These are phyloP conservation scores for Globisporangium nunn DNA, from an alignment of 352 stramenopile genomes.

Conservation along the genomic window DNA sequence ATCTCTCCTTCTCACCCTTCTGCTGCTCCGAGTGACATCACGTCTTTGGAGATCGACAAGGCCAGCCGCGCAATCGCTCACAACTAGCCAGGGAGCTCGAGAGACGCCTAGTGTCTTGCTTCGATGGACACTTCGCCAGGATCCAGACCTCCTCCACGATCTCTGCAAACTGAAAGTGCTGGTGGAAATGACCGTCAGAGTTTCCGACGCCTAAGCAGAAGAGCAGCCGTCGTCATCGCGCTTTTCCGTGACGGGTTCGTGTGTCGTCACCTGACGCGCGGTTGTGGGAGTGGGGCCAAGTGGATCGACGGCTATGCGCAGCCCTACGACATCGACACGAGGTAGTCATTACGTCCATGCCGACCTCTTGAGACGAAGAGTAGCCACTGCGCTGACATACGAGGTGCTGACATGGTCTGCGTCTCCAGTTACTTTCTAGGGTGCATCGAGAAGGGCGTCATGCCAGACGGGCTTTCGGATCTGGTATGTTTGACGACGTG, in stretches of 20 bases:
- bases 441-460: slow-evolving; percentile 37
- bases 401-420: too few relatives aligned
- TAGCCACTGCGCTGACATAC: background rate
- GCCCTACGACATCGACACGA: slow-evolving; percentile 61
- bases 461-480: slow-evolving; percentile 51
- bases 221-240: slow-evolving; percentile 31
- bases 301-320: slow-evolving; percentile 61
- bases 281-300: slow-evolving; percentile 16
- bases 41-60: too few relatives aligned
- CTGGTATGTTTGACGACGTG: slow-evolving; percentile 24
- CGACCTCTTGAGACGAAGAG: background rate
- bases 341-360: slow-evolving; percentile 18
- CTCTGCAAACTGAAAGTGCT: background rate
- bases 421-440: slow-evolving; percentile 50
- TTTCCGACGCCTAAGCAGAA: background rate
- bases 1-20: too few relatives aligned
- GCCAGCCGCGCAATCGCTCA: too few relatives aligned
- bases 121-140: background rate
- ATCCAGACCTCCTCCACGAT: background rate
- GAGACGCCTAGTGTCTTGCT: background rate
- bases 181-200: background rate
- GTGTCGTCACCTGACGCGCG: slow-evolving; percentile 48
- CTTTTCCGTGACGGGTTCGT: slow-evolving; percentile 66
- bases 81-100: too few relatives aligned
- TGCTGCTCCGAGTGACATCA: too few relatives aligned